Base-by-base conservation (phyloP, 306 rosid species). In the Prunus padus region DNA sequence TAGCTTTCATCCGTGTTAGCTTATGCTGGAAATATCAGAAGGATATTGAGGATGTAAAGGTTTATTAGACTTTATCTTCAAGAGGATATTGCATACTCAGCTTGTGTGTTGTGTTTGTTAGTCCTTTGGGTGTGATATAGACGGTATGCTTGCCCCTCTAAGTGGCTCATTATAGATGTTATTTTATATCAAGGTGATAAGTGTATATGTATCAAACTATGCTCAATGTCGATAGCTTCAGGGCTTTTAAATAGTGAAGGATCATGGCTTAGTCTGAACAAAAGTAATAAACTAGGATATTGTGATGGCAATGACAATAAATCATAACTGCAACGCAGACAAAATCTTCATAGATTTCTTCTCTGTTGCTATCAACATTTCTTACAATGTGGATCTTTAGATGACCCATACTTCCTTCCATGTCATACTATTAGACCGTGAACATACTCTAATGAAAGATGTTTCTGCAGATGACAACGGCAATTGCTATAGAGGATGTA, bases 401-500 rank as follows among this genome's bases (percentile, higher is more conserved):
- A 67, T 56, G 67, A 69, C 77, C 55, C 63, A 52, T 71, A 61
- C 55, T 60, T 14, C 66, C 68, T 82, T 76, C 75, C 72, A 44
- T 23, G 15, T 69, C 33, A 25, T 33, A 33, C 37, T 33, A 1
- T 37, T 72, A 15, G 67, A 19, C 23, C 13, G 33, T 28, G 40
- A 26, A 60, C 65, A 60, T 13, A 26, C 37, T 79, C 88, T 80
- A 42, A 84, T 81, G 56, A 51, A 60, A 62, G 28, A 66, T 47
- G 76, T 22, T 45, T 56, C 44, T 82, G 80, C 90, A 93, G 98
- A 89, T 93, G 98, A 86, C 97, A 33, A 93, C 98, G 40, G 86
- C 91, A 14, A 90, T 93, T 83, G 90, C 97, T 2, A 80, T 93
- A 16, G 97, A 93, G 77, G 98, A 93, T 82, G 95, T 89, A 20